Conservation (phyloP, 2,329 filamentous ascomycete genomes). For the Hymenoscyphus fructigenus region DNA sequence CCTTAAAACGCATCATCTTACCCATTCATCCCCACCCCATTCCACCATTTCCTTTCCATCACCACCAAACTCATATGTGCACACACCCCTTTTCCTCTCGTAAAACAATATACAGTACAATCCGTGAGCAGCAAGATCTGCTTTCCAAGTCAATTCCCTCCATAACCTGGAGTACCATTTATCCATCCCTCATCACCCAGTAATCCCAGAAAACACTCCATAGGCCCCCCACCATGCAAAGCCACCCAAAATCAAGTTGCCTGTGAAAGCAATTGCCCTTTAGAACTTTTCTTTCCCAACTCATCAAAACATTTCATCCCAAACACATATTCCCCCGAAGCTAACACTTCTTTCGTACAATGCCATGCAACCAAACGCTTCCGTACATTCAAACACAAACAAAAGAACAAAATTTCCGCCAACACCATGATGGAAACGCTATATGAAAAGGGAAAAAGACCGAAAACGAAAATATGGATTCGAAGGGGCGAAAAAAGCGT, state of each 20-base stretch:
- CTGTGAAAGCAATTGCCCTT: constrained; percentile 12
- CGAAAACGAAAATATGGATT: background rate
- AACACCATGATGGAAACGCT: constrained; percentile 13
- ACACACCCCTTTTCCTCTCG: background rate
- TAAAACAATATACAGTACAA: constrained; percentile 5
- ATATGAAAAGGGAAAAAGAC: background rate
- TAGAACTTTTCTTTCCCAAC: constrained; percentile 3
- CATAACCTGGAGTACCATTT: background rate
- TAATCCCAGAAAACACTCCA: constrained; percentile 2
- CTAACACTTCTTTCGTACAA: background rate
- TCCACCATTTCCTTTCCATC: background rate
- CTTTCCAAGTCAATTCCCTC: constrained; percentile 2
- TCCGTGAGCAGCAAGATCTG: constrained; percentile 8
- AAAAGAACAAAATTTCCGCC: constrained; percentile 7
- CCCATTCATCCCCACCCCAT: background rate
- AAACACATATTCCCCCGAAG: background rate
- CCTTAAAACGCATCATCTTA: background rate
- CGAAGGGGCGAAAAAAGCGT: background rate
- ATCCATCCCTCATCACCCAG: background rate
- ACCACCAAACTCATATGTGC: constrained; percentile 1
- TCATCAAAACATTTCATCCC: constrained; percentile 1
- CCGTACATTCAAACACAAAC: background rate
- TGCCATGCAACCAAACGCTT: constrained; percentile 1
- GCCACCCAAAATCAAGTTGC: constrained; percentile 7
- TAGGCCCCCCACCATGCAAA: constrained; percentile 7